These are phyloP conservation scores for Immersiella caudata DNA, from an alignment of 495 filamentous ascomycete species.

Conservation along the genomic window DNA sequence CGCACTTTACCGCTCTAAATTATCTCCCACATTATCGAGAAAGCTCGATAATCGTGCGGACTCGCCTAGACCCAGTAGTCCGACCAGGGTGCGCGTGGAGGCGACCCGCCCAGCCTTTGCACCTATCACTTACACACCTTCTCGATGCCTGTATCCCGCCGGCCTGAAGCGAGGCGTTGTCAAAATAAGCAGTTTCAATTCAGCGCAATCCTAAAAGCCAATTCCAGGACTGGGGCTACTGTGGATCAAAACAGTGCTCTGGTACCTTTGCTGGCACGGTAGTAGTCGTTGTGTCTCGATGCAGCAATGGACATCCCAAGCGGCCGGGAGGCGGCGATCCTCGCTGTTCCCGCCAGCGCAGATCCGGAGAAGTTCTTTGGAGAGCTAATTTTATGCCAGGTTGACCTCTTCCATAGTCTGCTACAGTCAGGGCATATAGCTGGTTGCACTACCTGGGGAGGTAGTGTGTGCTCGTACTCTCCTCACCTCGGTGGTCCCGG, in stretches of 20 bases:
- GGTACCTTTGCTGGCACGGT: background rate
- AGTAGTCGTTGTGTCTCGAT: background rate
- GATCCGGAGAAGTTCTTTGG: too few relatives aligned
- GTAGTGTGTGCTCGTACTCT: too few relatives aligned
- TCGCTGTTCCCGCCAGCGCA: too few relatives aligned
- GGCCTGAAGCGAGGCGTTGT: background rate
- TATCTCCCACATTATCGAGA: background rate
- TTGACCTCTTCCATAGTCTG: too few relatives aligned
- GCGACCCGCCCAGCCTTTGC: background rate
- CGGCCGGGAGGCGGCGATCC: too few relatives aligned
- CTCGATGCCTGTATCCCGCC: background rate
- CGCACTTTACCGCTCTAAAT: background rate
- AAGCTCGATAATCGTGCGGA: background rate
- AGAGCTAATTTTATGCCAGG: too few relatives aligned
- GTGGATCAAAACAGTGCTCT: background rate
- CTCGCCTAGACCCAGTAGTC: background rate
- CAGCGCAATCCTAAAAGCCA: background rate
- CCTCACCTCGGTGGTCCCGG: too few relatives aligned
- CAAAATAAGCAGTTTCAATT: background rate
- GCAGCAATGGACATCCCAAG: too few relatives aligned
- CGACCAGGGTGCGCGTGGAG: slow-evolving; percentile 1
- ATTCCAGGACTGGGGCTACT: background rate
- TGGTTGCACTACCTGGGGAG: too few relatives aligned
- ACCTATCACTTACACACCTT: background rate
- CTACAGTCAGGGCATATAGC: too few relatives aligned